These are phyloP conservation scores for Laguncularia racemosa DNA, from an alignment of 345 rosid species.

Conservation along the genomic window DNA sequence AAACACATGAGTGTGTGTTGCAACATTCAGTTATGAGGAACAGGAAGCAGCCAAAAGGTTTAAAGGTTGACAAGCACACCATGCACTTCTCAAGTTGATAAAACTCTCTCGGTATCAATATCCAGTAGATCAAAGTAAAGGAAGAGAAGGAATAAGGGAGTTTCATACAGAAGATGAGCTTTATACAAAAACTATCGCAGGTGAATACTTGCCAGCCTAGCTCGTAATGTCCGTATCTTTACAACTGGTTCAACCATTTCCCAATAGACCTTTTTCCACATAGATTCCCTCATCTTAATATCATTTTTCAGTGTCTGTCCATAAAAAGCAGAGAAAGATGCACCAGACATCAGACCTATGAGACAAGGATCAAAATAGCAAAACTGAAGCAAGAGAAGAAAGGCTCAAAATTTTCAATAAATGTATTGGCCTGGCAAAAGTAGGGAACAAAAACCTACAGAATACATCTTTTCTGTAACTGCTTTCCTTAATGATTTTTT, in stretches of 20 bases:
- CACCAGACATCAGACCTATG: not conserved
- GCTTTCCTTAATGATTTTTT: constrained; percentile 65
- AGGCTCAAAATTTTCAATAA: too few relatives aligned
- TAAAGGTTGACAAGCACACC: too few relatives aligned
- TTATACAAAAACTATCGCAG: constrained; percentile 4
- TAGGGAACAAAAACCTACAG: constrained; percentile 52
- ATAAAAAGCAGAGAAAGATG: not conserved
- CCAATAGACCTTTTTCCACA: constrained; percentile 72
- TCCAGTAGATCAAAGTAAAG: too few relatives aligned
- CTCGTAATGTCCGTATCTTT: constrained; percentile 80
- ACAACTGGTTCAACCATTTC: constrained; percentile 83
- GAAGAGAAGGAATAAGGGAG: not conserved
- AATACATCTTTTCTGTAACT: constrained; percentile 86
- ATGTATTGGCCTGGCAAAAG: too few relatives aligned
- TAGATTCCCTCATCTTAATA: constrained; percentile 74
- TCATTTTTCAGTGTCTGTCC: constrained; percentile 74
- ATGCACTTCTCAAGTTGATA: too few relatives aligned
- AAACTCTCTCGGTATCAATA: too few relatives aligned
- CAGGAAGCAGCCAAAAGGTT: too few relatives aligned
- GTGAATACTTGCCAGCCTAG: constrained; percentile 63
- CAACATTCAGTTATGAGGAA: too few relatives aligned
- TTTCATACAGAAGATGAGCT: not conserved
- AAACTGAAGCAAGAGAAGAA: too few relatives aligned
- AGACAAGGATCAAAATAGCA: too few relatives aligned
- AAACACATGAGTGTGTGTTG: too few relatives aligned